A percentile compares a stretch with the other conserved stretches of the same genome.
phyloP scores from a whole-genome alignment of 208 protist genomes.

The Vickermania ingenoplastis region DNA sequence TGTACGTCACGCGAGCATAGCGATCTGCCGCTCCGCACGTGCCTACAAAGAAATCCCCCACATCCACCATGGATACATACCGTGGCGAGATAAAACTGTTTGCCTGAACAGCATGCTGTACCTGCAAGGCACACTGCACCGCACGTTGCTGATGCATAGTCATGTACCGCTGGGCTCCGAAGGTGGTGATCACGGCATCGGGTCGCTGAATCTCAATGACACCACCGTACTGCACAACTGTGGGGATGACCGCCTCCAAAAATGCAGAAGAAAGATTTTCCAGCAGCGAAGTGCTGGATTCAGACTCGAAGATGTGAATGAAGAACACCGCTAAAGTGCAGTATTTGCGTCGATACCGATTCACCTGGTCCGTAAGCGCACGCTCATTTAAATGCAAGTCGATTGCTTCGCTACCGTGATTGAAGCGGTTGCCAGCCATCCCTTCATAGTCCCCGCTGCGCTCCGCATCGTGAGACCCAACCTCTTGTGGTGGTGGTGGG shows the following conservation, averaged over 20 bases:
- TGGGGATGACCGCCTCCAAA: slow-evolving; percentile 29
- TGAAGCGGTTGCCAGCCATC: slow-evolving; percentile 4
- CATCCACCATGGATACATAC: slow-evolving; percentile 39
- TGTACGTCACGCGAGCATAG: slow-evolving; percentile 33
- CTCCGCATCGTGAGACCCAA: slow-evolving; percentile 2
- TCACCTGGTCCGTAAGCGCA: slow-evolving; percentile 24
- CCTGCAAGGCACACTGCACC: slow-evolving; percentile 35
- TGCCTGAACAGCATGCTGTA: slow-evolving; percentile 12
- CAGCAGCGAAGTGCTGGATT: slow-evolving; percentile 13
- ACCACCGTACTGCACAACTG: slow-evolving; percentile 34
- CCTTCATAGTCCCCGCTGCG: slow-evolving; percentile 2
- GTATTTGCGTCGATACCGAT: slow-evolving; percentile 35
- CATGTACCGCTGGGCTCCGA: slow-evolving; percentile 39
- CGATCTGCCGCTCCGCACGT: slow-evolving; percentile 38
- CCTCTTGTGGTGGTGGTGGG: not conserved
- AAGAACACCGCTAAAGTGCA: slow-evolving; percentile 27
- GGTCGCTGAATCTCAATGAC: slow-evolving; percentile 46
- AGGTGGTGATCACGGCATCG: slow-evolving; percentile 31
- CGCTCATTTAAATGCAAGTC: slow-evolving; percentile 23
- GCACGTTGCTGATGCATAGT: slow-evolving; percentile 49
- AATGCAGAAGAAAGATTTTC: slow-evolving; percentile 21
- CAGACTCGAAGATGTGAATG: slow-evolving; percentile 22
- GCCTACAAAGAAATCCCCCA: slow-evolving; percentile 52
- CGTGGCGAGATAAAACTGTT: slow-evolving; percentile 19
- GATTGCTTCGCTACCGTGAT: not conserved